These are phyloP conservation scores for Candida nitratophila DNA, from an alignment of 805 yeast species.

Conservation along the genomic window DNA sequence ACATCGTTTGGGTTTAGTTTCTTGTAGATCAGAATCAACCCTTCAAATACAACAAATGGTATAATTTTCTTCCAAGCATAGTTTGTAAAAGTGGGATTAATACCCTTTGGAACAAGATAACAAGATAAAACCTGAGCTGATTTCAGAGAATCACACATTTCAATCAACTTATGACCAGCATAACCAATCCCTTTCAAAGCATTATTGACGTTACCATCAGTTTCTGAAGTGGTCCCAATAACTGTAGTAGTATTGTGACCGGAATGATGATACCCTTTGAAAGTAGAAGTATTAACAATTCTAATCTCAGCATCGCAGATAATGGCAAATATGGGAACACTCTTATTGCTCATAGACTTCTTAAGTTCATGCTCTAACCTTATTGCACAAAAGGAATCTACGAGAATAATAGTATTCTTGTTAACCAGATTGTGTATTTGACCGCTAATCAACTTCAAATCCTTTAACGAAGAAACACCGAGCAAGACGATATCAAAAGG, in stretches of 20 bases:
- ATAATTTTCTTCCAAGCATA: constrained; percentile 24
- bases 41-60: constrained; percentile 17
- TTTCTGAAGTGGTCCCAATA: constrained; percentile 15
- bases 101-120: constrained; percentile 17
- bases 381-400: constrained; percentile 18
- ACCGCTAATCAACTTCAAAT: constrained; percentile 5
- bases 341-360: background rate
- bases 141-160: constrained; percentile 14
- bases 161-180: constrained; percentile 12
- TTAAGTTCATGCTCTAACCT: constrained; percentile 14
- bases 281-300: constrained; percentile 4
- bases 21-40: constrained; percentile 15
- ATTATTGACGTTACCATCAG: constrained; percentile 2
- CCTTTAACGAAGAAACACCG: constrained; percentile 7
- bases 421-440: constrained; percentile 5
- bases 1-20: constrained; percentile 8
- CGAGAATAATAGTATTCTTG: constrained; percentile 16
- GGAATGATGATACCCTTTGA: constrained; percentile 11
- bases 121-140: constrained; percentile 19
- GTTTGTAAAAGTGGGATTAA: constrained; percentile 19
- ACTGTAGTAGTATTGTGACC: constrained; percentile 17
- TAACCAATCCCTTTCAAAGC: constrained; percentile 15
- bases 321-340: constrained; percentile 13
- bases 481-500: constrained; percentile 17
- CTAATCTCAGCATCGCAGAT: constrained; percentile 20